Evolutionary conservation across 2,329 filamentous ascomycete genomes (phyloP).

Genomic region (Incumbomyces delicatus): DNA sequence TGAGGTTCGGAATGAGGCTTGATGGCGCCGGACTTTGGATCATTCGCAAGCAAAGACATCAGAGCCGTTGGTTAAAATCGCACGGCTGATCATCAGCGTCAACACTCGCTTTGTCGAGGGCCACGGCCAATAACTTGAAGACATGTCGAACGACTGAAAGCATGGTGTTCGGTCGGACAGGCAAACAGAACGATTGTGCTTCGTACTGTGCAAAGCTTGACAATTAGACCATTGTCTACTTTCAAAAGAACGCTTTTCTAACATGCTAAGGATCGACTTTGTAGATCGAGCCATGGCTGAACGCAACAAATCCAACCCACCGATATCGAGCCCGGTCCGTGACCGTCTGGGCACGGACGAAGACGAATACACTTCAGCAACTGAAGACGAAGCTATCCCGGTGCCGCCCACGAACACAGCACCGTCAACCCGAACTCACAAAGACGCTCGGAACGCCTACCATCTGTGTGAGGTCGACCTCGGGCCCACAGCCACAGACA

Average conservation of each 20-base stretch:
- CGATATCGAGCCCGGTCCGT: constrained; percentile 9
- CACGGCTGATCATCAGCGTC: no score
- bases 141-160: background rate
- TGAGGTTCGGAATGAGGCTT: no score
- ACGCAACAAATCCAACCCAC: constrained; percentile 20
- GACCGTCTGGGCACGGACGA: constrained; percentile 29
- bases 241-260: constrained; percentile 30
- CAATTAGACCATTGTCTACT: no score
- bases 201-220: no score
- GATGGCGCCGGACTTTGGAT: no score
- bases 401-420: background rate
- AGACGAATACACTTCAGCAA: background rate
- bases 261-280: constrained; percentile 56
- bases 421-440: constrained; percentile 33
- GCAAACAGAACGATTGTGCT: constrained; percentile 5
- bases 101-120: no score
- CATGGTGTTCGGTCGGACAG: constrained; percentile 6
- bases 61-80: no score
- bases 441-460: constrained; percentile 23
- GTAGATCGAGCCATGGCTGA: constrained; percentile 59
- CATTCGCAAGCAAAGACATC: no score
- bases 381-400: background rate
- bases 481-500: constrained; percentile 35
- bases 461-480: constrained; percentile 50
- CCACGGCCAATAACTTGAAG: no score